Evolutionary conservation across 1,284 basidiomycete genomes (phyloP), one percentile per base, ranked within the genome.

Genomic region (Leucocoprinus gongylophorus): DNA sequence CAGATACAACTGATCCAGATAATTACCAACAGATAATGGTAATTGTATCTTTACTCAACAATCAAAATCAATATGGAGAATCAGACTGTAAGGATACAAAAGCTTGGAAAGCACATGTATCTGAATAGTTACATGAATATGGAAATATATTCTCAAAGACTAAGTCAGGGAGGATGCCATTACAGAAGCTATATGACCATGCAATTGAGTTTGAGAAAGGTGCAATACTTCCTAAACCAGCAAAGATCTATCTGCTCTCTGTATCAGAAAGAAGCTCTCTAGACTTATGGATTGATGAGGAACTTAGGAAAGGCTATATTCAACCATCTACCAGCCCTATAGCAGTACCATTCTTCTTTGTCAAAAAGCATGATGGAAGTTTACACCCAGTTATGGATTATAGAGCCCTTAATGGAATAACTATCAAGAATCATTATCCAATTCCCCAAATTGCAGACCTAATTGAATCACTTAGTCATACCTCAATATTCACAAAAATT

Each of bases 361-460:
- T 33, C 2, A 33, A 33, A 10, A 33, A 33, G 15, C 9, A 33
- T 33, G 9, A 33, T 33, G 9, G 32, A 33, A 33, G 9, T 10
- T n/a, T 33, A 10, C 32, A 23, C 2, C 18, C 30, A 10, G 26
- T 50, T 5, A 30, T 42, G 2, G 68, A 74, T 46, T 73, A 70
- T 54, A 54, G 65, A 1, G 58, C 54, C 17, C 58, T 72, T 29
- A 73, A 73, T 43, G 32, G 37, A 2, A 56, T 58, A n/a, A 59
- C 61, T 0, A 48, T 50, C 13, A 62, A 62, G 37, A 56, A 62
- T 62, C 57, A 61, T 52, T 54, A 67, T 61, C 64, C 65, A 2
- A 38, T 73, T 0, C 39, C 32, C 9, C 3, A 8, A 10, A 33
- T 33, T 3, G 10, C 32, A 4, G 9, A 33, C 32, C 9, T 33